These are phyloP conservation scores for Camillea tinctor DNA, from an alignment of 2,329 filamentous ascomycete genomes.

Conservation along the genomic window DNA sequence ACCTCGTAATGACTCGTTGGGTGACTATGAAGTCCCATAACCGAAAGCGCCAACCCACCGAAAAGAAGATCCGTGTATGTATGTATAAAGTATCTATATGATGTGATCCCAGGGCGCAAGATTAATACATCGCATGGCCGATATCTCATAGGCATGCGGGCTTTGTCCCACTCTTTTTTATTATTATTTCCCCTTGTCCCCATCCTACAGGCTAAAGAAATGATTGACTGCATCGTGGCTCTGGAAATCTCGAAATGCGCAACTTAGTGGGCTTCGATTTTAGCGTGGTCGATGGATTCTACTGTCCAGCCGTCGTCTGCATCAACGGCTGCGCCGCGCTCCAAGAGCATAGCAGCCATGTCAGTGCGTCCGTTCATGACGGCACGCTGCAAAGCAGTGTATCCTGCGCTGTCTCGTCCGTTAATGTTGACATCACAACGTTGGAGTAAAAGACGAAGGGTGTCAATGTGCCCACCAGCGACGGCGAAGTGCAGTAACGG, in stretches of 20 bases:
- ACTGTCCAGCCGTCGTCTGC: conserved; percentile 24
- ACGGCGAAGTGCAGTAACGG: conserved; percentile 34
- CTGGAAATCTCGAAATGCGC: too few species aligned
- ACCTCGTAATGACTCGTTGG: background rate
- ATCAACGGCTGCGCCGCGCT: conserved; percentile 30
- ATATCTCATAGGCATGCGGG: background rate
- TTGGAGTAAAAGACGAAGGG: conserved; percentile 29
- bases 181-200: too few species aligned
- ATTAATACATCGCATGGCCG: background rate
- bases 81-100: background rate
- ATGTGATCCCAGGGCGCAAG: background rate
- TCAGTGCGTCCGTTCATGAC: conserved; percentile 33
- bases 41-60: background rate
- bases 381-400: conserved; percentile 33
- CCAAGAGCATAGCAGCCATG: conserved; percentile 33
- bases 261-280: conserved; percentile 16
- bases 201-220: too few species aligned
- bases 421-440: conserved; percentile 32
- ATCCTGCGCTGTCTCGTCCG: conserved; percentile 29
- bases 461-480: conserved; percentile 31
- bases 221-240: too few species aligned
- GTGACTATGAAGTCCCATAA: background rate
- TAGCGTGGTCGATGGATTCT: conserved; percentile 12
- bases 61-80: background rate
- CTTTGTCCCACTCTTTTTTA: too few species aligned